phyloP scores from a whole-genome alignment of 202 grass and related monocot genomes.

The Zoysia matrella region DNA sequence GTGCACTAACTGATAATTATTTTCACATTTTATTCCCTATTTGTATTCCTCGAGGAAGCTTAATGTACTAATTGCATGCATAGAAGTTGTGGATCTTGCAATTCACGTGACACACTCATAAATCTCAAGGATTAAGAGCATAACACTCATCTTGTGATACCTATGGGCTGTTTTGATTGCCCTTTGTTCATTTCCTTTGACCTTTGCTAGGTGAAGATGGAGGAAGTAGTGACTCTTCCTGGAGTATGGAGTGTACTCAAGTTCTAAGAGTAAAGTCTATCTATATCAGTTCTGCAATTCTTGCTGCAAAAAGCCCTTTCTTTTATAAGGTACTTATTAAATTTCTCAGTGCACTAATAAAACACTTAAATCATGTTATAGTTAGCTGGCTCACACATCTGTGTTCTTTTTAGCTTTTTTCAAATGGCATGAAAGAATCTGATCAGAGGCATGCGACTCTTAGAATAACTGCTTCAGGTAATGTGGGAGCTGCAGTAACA shows the following conservation, averaged over 20 bases:
- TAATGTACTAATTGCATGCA: not conserved
- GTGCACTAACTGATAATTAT: conserved; percentile 14
- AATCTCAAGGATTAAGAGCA: conserved; percentile 1
- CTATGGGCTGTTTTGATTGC: conserved; percentile 20
- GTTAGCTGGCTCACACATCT: conserved; percentile 40
- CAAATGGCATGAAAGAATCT: too few species aligned
- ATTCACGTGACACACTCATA: not conserved
- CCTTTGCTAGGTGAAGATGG: conserved; percentile 73
- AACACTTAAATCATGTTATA: conserved; percentile 24
- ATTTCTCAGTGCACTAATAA: conserved; percentile 2
- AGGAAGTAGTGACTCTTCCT: conserved; percentile 74
- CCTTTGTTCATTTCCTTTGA: conserved; percentile 1
- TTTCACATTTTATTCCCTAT: conserved; percentile 1
- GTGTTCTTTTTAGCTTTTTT: conserved; percentile 63
- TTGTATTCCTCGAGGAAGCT: conserved; percentile 13
- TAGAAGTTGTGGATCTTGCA: conserved; percentile 25
- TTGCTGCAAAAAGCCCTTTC: conserved; percentile 98
- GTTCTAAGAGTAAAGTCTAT: conserved; percentile 82
- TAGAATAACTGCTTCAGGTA: conserved; percentile 79
- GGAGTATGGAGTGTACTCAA: conserved; percentile 69
- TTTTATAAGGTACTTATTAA: conserved; percentile 82
- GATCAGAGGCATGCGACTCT: too few species aligned
- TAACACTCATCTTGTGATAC: not conserved
- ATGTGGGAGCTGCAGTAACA: conserved; percentile 30
- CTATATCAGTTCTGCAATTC: conserved; percentile 96